Evolutionary conservation across 495 filamentous ascomycete species (phyloP), one percentile per base, ranked within the genome.

Genomic region (Trichocladium antarcticum): DNA sequence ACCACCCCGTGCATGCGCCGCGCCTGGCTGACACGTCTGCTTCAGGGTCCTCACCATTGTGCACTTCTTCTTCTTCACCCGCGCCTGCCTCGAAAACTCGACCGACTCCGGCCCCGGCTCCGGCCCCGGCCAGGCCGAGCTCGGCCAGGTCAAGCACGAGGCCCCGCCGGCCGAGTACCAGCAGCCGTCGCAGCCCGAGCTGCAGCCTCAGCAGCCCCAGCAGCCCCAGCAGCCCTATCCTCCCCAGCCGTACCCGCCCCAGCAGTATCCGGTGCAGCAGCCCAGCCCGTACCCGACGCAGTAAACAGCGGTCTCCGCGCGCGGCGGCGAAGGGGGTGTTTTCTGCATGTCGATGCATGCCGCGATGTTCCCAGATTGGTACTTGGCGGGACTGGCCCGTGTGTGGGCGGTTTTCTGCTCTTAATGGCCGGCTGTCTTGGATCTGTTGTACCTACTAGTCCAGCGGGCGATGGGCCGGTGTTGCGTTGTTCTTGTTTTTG

Each of bases 61-160:
- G 27, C 58, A 63, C 54, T 28, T 70, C 20, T 51, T 58, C 37
- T 62, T 66, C 51, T 70, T 66, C 54, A 59, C 64, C 50, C 56
- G 45, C 40, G 56, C 59, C 37, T 61, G 57, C 44, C 12, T 68
- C 14, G 28, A 35, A 20, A 58, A 63, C 38, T 24, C 17, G 20
- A 21, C 34, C 22, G 24, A 14, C 40, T 11, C 20, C n/a, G n/a
- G n/a, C n/a, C n/a, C n/a, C n/a, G n/a, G n/a, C n/a, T n/a, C n/a
- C n/a, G n/a, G n/a, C n/a, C n/a, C n/a, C 38, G 24, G 45, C 45
- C 55, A 64, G 42, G 60, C 58, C 20, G 60, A 67, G 51, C 56
- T 64, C 19, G 64, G 62, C 53, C 45, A 63, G 17, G 57, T 66
- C 35, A 61, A 62, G 55, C n/a, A 53, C 40, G 32, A 45, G 34